Base-by-base conservation (phyloP, 1,284 basidiomycete species). In the Ceratobasidium papillatum region DNA sequence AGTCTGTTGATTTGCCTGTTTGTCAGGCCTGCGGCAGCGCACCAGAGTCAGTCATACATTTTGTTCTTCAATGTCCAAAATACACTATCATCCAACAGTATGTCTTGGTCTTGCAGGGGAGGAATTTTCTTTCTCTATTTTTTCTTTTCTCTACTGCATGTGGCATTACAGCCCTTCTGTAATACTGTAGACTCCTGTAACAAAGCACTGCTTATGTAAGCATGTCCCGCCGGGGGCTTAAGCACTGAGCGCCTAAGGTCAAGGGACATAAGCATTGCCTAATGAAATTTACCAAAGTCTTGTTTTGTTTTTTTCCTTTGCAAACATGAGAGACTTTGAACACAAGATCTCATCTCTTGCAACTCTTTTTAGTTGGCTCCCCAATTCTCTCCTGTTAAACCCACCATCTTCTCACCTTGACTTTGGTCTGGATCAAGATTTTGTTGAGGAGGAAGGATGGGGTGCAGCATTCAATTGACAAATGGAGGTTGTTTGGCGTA, bases 161-260 rank as follows among this genome's bases (percentile, higher is more conserved):
- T n/a, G n/a, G n/a, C n/a, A n/a, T n/a, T n/a, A n/a, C n/a, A n/a
- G n/a, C n/a, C n/a, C n/a, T n/a, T n/a, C n/a, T n/a, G n/a, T 17
- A n/a, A 59, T 59, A 59, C 34, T 34, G 56, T 59, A 59, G 30
- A 32, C 30, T 32, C 56, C 25, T 59, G 56, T 59, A 59, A 34
- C 56, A 3, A 59, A 34, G 56, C 56, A 59, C 34, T 59, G 56
- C 25, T 59, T 59, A 59, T 34, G 30, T 59, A 59, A 59, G 30
- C 34, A 38, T 59, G 56, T 59, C 56, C 56, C 56, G 17, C 19
- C 34, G 56, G 56, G 56, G 19, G 2, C 17, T 38, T 59, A 59
- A 59, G 56, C 56, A 34, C 56, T 59, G 32, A n/a, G 56, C 34
- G 56, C 27, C 32, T 59, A 19, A 14, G 56, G 56, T 14, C 34